Conservation (phyloP, 2,329 filamentous ascomycete genomes). For the Sordariomycetes sp. region DNA sequence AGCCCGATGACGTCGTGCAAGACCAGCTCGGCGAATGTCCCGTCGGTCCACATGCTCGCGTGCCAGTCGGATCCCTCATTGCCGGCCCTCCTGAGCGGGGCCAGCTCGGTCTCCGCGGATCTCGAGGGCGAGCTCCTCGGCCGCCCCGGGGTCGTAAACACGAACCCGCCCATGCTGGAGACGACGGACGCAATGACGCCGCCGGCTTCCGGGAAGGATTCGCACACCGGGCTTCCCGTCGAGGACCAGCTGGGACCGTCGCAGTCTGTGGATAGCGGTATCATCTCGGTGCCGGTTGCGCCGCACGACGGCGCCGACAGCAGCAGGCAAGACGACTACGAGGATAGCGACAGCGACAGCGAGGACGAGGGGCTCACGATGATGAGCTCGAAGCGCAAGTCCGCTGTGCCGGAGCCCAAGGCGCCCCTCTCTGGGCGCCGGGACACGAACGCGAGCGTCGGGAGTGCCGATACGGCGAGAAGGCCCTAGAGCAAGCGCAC, state of each 20-base stretch:
- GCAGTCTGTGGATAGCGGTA: slow-evolving; percentile 12
- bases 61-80: slow-evolving; percentile 56
- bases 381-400: slow-evolving; percentile 5
- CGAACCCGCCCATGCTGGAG: slow-evolving; percentile 32
- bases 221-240: slow-evolving; percentile 33
- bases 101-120: slow-evolving; percentile 54
- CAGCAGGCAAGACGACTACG: background rate
- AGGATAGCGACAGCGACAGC: slow-evolving; percentile 9
- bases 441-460: slow-evolving; percentile 8
- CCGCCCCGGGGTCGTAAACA: slow-evolving; percentile 32
- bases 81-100: slow-evolving; percentile 51
- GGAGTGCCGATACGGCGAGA: slow-evolving; percentile 9
- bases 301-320: slow-evolving; percentile 4
- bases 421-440: slow-evolving; percentile 6
- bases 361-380: slow-evolving; percentile 9
- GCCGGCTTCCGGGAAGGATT: slow-evolving; percentile 37
- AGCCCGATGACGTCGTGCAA: slow-evolving; percentile 31
- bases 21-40: slow-evolving; percentile 2
- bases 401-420: background rate
- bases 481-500: slow-evolving; percentile 5
- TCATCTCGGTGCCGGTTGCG: slow-evolving; percentile 17
- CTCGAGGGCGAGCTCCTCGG: slow-evolving; percentile 49
- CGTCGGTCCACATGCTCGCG: slow-evolving; percentile 30
- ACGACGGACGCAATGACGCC: slow-evolving; percentile 45
- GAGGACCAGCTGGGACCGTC: slow-evolving; percentile 22